phyloP scores from a whole-genome alignment of 2,329 filamentous ascomycete species.

The Arthrobotrys megalospora region DNA sequence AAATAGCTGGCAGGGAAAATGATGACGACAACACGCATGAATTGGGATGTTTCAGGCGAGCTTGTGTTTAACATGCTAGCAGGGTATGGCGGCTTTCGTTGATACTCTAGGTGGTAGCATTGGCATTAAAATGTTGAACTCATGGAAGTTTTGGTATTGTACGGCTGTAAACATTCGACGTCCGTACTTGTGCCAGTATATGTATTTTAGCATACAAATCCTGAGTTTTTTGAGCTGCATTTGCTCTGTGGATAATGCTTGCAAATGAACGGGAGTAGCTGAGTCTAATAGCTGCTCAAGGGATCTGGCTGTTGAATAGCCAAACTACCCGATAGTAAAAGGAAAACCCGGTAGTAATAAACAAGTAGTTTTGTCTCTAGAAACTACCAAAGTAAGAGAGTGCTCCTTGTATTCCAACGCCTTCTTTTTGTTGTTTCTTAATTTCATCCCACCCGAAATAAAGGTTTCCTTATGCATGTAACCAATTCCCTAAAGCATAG shows the following conservation, averaged over 20 bases:
- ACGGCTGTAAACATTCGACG: too few species aligned
- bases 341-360: background rate
- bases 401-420: conserved; percentile 1
- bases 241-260: too few species aligned
- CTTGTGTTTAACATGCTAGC: background rate
- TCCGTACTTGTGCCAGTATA: too few species aligned
- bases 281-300: conserved; percentile 9
- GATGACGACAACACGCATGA: conserved; percentile 60
- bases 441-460: background rate
- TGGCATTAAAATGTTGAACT: too few species aligned
- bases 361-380: background rate
- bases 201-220: too few species aligned
- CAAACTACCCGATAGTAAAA: background rate
- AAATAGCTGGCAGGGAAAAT: conserved; percentile 8
- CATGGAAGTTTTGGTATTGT: too few species aligned
- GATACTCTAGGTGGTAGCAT: too few species aligned
- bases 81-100: too few species aligned
- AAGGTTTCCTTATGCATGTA: background rate
- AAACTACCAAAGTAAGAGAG: background rate
- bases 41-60: conserved; percentile 27
- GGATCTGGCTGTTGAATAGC: conserved; percentile 14
- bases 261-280: background rate
- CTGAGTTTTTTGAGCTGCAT: too few species aligned
- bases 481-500: background rate
- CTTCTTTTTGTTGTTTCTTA: background rate